A percentile compares a stretch with the other conserved stretches of the same genome.
Evolutionary conservation across 2,329 filamentous ascomycete genomes (phyloP).

Genomic region (Hymenoscyphus repandus): DNA sequence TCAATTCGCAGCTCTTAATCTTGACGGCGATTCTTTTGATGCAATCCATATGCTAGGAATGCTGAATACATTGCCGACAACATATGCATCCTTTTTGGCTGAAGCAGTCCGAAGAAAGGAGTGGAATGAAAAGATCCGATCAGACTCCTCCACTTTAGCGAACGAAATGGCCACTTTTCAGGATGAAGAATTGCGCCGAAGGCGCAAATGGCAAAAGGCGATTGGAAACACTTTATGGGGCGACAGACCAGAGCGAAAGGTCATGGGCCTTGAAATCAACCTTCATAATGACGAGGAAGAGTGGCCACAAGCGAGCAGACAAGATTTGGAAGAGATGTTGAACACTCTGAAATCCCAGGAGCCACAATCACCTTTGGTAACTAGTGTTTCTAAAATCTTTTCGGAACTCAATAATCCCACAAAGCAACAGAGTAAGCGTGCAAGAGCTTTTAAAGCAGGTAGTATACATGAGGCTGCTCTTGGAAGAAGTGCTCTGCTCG

Average conservation of each 20-base stretch:
- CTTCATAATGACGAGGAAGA: constrained; percentile 71
- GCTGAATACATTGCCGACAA: constrained; percentile 76
- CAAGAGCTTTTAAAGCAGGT: constrained; percentile 94
- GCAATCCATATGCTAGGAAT: constrained; percentile 76
- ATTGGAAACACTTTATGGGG: constrained; percentile 66
- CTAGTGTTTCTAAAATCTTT: constrained; percentile 70
- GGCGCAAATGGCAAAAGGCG: constrained; percentile 85
- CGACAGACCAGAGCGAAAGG: constrained; percentile 61
- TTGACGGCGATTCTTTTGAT: constrained; percentile 70
- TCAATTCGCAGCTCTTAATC: constrained; percentile 65
- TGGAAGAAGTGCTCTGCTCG: constrained; percentile 77
- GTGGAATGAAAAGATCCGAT: constrained; percentile 87
- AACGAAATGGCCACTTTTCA: constrained; percentile 91
- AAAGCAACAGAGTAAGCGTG: constrained; percentile 77
- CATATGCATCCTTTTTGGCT: constrained; percentile 83
- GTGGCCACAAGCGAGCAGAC: constrained; percentile 73
- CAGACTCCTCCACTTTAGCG: constrained; percentile 78
- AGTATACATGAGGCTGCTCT: constrained; percentile 88
- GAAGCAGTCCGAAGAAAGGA: constrained; percentile 83
- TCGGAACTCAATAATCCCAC: constrained; percentile 77
- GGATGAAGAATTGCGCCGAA: constrained; percentile 84
- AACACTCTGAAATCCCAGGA: constrained; percentile 59
- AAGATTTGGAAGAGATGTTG: constrained; percentile 73
- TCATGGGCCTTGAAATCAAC: constrained; percentile 79
- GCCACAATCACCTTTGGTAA: constrained; percentile 59